A percentile compares a stretch with the other conserved stretches of the same genome.
phyloP scores from a whole-genome alignment of 2,329 filamentous ascomycete species.

The Aspergillus puulaauensis region DNA sequence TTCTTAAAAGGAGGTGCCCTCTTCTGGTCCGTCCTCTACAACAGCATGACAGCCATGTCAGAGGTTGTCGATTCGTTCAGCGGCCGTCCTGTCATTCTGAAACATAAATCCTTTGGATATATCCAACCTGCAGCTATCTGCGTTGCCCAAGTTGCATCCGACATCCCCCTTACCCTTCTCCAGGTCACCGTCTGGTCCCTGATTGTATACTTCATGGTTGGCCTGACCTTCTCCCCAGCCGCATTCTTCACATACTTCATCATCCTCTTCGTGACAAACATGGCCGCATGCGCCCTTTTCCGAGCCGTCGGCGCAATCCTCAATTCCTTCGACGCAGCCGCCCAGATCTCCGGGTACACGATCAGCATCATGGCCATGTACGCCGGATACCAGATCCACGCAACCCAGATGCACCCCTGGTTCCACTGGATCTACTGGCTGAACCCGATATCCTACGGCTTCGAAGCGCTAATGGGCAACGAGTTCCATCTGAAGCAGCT shows the following conservation, averaged over 20 bases:
- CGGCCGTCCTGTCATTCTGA: slow-evolving; percentile 57
- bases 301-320: slow-evolving; percentile 55
- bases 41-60: slow-evolving; percentile 60
- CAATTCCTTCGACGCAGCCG: slow-evolving; percentile 55
- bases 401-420: slow-evolving; percentile 50
- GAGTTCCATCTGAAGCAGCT: slow-evolving; percentile 31
- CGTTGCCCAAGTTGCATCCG: slow-evolving; percentile 41
- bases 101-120: slow-evolving; percentile 59
- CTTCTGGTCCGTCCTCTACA: slow-evolving; percentile 63
- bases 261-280: slow-evolving; percentile 31
- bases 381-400: slow-evolving; percentile 41
- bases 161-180: slow-evolving; percentile 32
- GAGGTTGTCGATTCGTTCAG: slow-evolving; percentile 64
- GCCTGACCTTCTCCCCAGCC: not conserved
- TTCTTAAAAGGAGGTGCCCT: slow-evolving; percentile 63
- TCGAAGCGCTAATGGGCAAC: slow-evolving; percentile 30
- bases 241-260: too few species aligned
- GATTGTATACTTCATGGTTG: not conserved
- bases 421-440: slow-evolving; percentile 40
- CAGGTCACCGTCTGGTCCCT: not conserved
- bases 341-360: slow-evolving; percentile 46
- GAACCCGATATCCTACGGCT: slow-evolving; percentile 34
- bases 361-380: slow-evolving; percentile 35
- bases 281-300: slow-evolving; percentile 45
- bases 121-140: slow-evolving; percentile 48